These are phyloP conservation scores for Astragalus glycyphyllos DNA, from an alignment of 306 rosid genomes.

Conservation along the genomic window DNA sequence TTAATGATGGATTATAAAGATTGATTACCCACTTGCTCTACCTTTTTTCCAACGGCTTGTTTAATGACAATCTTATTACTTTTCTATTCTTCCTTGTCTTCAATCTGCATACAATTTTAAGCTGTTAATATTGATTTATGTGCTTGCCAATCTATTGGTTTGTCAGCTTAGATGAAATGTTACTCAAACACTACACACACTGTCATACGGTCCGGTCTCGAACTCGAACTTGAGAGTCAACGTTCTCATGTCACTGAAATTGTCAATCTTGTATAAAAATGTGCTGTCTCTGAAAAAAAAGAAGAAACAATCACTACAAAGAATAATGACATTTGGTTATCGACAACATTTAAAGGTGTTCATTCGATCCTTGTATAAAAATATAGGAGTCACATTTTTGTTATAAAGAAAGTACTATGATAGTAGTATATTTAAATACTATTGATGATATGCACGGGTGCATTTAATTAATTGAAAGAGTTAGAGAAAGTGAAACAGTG, in stretches of 20 bases:
- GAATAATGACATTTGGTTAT: neutral
- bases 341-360: conserved; percentile 9
- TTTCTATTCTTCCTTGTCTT: conserved; percentile 35
- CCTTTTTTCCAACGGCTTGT: conserved; percentile 49
- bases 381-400: neutral
- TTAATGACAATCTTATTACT: conserved; percentile 29
- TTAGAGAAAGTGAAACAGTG: conserved; percentile 47
- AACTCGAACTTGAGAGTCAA: too few relatives aligned
- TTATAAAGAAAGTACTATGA: neutral
- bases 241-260: too few relatives aligned
- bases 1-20: conserved; percentile 43
- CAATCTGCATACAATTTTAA: conserved; percentile 38
- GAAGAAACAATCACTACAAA: conserved; percentile 1
- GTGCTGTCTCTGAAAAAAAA: too few relatives aligned
- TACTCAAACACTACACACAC: too few relatives aligned
- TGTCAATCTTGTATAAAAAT: too few relatives aligned
- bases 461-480: conserved; percentile 3
- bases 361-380: neutral
- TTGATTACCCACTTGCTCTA: conserved; percentile 62
- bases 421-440: neutral
- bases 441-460: neutral
- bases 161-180: too few relatives aligned
- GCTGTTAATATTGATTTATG: conserved; percentile 44
- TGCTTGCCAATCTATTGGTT: too few relatives aligned
- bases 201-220: too few relatives aligned